These are phyloP conservation scores for Neopestalotiopsis clavispora DNA, from an alignment of 2,329 filamentous ascomycete species.

Conservation along the genomic window DNA sequence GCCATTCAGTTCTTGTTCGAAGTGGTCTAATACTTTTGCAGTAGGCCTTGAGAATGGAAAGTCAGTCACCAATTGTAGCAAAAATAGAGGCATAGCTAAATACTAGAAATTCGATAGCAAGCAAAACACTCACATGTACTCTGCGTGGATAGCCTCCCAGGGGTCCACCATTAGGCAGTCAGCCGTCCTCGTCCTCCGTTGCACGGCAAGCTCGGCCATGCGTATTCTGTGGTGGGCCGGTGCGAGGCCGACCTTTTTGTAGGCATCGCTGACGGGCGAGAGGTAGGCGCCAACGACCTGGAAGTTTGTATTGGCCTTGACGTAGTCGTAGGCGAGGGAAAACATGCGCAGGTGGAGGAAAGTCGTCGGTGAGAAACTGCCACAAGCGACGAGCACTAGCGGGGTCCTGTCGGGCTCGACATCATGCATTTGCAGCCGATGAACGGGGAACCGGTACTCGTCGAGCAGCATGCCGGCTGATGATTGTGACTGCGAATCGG, in stretches of 20 bases:
- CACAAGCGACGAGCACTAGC: slow-evolving; percentile 72
- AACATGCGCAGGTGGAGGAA: slow-evolving; percentile 86
- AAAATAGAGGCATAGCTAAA: neutral
- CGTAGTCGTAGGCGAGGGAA: slow-evolving; percentile 83
- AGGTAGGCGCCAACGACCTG: slow-evolving; percentile 88
- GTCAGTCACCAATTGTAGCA: neutral
- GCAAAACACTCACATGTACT: slow-evolving; percentile 62
- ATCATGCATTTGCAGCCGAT: slow-evolving; percentile 61
- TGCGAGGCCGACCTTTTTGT: slow-evolving; percentile 82
- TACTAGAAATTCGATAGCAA: neutral
- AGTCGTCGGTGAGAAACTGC: slow-evolving; percentile 75
- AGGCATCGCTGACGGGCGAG: slow-evolving; percentile 69
- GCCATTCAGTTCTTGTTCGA: slow-evolving; percentile 86
- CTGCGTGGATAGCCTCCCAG: slow-evolving; percentile 84
- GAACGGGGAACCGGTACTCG: slow-evolving; percentile 64
- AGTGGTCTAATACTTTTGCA: slow-evolving; percentile 87
- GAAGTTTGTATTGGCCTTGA: slow-evolving; percentile 75
- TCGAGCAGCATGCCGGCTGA: slow-evolving; percentile 34
- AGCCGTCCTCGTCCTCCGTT: slow-evolving; percentile 73
- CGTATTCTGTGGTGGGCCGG: slow-evolving; percentile 73
- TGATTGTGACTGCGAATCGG: slow-evolving; percentile 12
- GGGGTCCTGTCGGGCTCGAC: slow-evolving; percentile 62
- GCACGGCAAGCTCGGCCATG: slow-evolving; percentile 86
- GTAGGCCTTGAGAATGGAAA: slow-evolving; percentile 59
- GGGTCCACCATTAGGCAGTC: slow-evolving; percentile 87